Evolutionary conservation across 1,284 basidiomycete species (phyloP), one percentile per base, ranked within the genome.

Genomic region (Malassezia yamatoensis): DNA sequence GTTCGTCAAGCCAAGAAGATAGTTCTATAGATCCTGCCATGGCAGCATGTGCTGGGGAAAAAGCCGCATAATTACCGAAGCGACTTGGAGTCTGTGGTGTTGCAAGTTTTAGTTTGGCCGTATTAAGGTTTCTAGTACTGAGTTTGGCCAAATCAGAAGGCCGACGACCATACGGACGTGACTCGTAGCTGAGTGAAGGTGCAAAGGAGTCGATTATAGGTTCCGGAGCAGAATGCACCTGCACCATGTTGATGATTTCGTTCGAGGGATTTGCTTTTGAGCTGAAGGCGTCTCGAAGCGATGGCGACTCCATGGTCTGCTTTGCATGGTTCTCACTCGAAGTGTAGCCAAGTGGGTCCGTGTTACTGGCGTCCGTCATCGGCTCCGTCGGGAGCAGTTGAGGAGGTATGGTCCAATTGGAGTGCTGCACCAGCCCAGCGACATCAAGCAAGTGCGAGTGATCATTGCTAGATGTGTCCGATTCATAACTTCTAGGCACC

Each of bases 1-100:
- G 68, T 45, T 74, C 71, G 21, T 66, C 70, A 11, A 74, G 66
- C 71, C 71, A 74, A 12, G 65, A 58, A 0, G 64, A 66, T n/a
- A 71, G 59, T 37, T 72, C 68, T 16, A 66, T 42, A 21, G 35
- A 29, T 10, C 45, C 49, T 11, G 33, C 8, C 12, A 40, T 24
- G 4, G 42, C 37, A 2, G 44, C 34, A 7, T 53, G 50, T 2
- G 16, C 41, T 13, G 55, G 55, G 6, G 55, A 58, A 6, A 58
- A 42, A 15, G 29, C 5, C 1, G 47, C n/a, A 18, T 41, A 18
- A 33, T 49, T 49, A 2, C 34, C 18, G 32, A 53, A 32, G 8
- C 51, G 41, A 9, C 33, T 53, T 15, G 51, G 51, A 0, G 51
- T 53, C 3, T 29, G 38, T n/a, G 48, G 48, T 13, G 42, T 49